Evolutionary conservation across 2,329 filamentous ascomycete genomes (phyloP).

Genomic region (Neonectria coccinea): DNA sequence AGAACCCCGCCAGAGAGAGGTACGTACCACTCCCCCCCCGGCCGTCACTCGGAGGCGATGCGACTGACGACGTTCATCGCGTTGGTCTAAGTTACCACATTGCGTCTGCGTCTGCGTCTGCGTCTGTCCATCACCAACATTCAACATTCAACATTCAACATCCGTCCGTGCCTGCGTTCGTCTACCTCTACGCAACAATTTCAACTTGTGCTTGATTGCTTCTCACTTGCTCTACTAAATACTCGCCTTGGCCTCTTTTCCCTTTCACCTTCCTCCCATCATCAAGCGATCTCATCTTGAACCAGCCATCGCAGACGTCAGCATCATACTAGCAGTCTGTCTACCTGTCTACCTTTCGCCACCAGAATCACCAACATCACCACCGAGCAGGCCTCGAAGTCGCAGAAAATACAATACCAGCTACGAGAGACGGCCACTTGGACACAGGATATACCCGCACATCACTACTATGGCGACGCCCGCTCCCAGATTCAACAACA

Average conservation of each 20-base stretch:
- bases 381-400: neutral
- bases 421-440: too few species aligned
- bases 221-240: too few species aligned
- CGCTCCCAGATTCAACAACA: slow-evolving; percentile 71
- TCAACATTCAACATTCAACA: neutral
- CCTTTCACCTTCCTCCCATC: neutral
- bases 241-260: neutral
- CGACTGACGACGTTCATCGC: neutral
- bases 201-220: neutral
- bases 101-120: slow-evolving; percentile 4
- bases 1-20: neutral
- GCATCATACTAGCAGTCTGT: neutral
- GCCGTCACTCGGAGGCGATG: neutral
- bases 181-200: neutral
- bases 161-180: neutral
- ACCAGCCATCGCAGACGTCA: slow-evolving; percentile 18
- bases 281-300: slow-evolving; percentile 15
- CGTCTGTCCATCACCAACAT: neutral
- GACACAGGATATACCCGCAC: neutral
- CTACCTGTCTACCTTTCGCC: neutral
- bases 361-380: slow-evolving; percentile 8
- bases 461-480: slow-evolving; percentile 54
- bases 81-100: slow-evolving; percentile 24
- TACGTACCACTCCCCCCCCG: neutral
- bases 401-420: neutral